phyloP scores from a whole-genome alignment of 805 yeast species.

The Metschnikowia shivogae region DNA sequence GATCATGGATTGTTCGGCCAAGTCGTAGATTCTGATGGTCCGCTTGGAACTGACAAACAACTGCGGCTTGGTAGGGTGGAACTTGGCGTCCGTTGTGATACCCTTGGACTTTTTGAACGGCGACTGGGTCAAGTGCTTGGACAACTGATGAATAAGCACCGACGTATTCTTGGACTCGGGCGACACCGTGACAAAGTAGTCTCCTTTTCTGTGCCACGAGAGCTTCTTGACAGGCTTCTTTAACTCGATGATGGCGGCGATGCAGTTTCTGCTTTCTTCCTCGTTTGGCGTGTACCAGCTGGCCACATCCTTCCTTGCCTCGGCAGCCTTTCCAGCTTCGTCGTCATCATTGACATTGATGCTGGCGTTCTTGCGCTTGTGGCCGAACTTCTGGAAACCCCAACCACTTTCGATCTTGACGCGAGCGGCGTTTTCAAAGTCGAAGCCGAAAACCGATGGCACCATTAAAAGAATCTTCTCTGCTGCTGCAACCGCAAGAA shows the following conservation, averaged over 20 bases:
- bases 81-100: constrained; percentile 89
- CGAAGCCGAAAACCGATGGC: constrained; percentile 90
- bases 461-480: constrained; percentile 72
- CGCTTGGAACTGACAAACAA: constrained; percentile 92
- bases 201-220: constrained; percentile 97
- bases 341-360: constrained; percentile 34
- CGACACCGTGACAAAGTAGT: constrained; percentile 94
- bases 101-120: constrained; percentile 94
- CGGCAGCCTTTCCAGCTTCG: constrained; percentile 18
- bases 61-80: constrained; percentile 95
- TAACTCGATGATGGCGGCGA: constrained; percentile 65
- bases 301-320: constrained; percentile 50
- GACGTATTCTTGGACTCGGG: constrained; percentile 88
- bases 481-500: constrained; percentile 81
- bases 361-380: constrained; percentile 41
- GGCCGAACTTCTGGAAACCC: constrained; percentile 72
- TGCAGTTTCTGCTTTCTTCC: constrained; percentile 58
- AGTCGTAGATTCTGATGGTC: constrained; percentile 84
- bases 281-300: constrained; percentile 80
- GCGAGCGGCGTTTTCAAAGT: constrained; percentile 75
- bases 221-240: constrained; percentile 69
- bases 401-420: constrained; percentile 83
- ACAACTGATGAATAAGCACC: constrained; percentile 88
- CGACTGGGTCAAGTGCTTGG: constrained; percentile 91
- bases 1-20: constrained; percentile 76